phyloP scores from a whole-genome alignment of 1,139 yeast genomes.

The Taphrina pruni region DNA sequence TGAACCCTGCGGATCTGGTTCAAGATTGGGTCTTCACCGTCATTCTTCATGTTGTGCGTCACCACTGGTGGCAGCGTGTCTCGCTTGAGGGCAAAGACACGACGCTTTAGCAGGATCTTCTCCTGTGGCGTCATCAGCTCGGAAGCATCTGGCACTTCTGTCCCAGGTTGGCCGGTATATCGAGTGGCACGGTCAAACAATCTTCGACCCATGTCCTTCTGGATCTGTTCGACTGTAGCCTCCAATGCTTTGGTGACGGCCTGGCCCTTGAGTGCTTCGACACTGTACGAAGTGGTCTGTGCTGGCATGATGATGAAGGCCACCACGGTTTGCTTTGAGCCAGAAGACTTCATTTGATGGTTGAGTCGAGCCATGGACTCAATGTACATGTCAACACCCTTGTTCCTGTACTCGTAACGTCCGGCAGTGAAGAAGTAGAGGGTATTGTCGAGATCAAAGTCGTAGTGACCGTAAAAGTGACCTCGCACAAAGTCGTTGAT shows the following conservation, averaged over 20 bases:
- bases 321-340: slow-evolving; percentile 89
- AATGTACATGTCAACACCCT: slow-evolving; percentile 94
- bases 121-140: slow-evolving; percentile 88
- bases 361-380: slow-evolving; percentile 94
- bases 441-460: slow-evolving; percentile 92
- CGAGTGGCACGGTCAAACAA: slow-evolving; percentile 90
- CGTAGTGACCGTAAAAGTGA: slow-evolving; percentile 95
- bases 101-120: slow-evolving; percentile 84
- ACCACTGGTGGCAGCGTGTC: slow-evolving; percentile 91
- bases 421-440: slow-evolving; percentile 96
- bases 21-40: slow-evolving; percentile 85
- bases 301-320: slow-evolving; percentile 99
- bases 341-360: slow-evolving; percentile 78
- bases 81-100: slow-evolving; percentile 91
- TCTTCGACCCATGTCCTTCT: slow-evolving; percentile 83
- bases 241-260: slow-evolving; percentile 93
- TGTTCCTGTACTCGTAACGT: slow-evolving; percentile 93
- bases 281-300: slow-evolving; percentile 88
- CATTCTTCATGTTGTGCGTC: slow-evolving; percentile 97
- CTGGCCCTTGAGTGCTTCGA: slow-evolving; percentile 93
- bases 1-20: slow-evolving; percentile 92
- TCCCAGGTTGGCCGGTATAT: slow-evolving; percentile 64
- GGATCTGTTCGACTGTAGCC: slow-evolving; percentile 86
- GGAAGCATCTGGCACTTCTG: slow-evolving; percentile 69
- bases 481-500: slow-evolving; percentile 95